Evolutionary conservation across 257 asterid genomes (phyloP), one percentile per base, ranked within the genome.

Genomic region (Lavandula angustifolia): DNA sequence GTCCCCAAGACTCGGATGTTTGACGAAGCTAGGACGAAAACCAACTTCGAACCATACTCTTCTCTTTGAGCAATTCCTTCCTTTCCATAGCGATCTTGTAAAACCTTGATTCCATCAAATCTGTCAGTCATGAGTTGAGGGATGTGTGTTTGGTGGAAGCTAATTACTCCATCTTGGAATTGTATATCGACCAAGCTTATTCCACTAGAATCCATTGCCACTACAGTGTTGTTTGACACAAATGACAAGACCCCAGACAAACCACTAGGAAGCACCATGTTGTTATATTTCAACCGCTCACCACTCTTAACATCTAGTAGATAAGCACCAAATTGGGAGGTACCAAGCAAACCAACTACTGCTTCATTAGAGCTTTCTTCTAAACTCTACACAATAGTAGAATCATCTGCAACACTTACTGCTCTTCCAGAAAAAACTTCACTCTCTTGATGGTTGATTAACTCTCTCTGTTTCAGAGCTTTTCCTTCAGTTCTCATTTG

Each of bases 191-290:
- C 92, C 84, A 94, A 67, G 44, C 47, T 67, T 22, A 87, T 78
- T 73, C 89, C 81, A 68, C 92, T 68, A 68, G 95, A 81, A 86
- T 90, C 99, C 67, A 87, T 71, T 27, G 87, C 82, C 74, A 86
- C 90, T 44, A 85, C 95, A 54, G 74, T 79, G 72, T 75, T 75
- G 52, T 83, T 85, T 47, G 86, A 55, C 62, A 85, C 76, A 67
- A 87, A 68, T 62, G 88, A 83, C 70, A 94, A 67, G 60, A 83
- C 96, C 67, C 99, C 97, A 78, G 95, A 87, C 75, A 86, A 87
- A 34, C 92, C 86, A 67, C 86, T 70, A 54, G 92, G 77, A 54
- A 81, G 76, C 31, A 73, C 62, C 79, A 60, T 70, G 69, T 59
- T 80, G 65, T 76, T 75, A 56, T 84, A 86, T 80, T 78, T 82